A percentile compares a stretch with the other conserved stretches of the same genome.
These are phyloP conservation scores for Emydomyces testavorans DNA, from an alignment of 2,329 filamentous ascomycete species.

Conservation along the genomic window DNA sequence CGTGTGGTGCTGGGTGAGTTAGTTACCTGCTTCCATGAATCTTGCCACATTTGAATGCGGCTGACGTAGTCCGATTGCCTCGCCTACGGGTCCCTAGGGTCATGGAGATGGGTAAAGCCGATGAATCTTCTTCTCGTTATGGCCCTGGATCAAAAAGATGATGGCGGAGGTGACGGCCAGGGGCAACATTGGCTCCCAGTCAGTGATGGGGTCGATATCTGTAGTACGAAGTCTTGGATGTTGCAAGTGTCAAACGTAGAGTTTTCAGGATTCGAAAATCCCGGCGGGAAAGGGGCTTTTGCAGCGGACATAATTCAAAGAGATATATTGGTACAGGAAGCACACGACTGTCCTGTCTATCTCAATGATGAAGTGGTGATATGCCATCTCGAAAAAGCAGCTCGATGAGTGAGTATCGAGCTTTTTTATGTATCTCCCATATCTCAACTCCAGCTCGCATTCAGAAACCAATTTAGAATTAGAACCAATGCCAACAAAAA, in stretches of 20 bases:
- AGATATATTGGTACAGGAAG: background rate
- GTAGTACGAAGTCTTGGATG: conserved; percentile 12
- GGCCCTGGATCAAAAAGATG: conserved; percentile 10
- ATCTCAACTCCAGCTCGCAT: no score
- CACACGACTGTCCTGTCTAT: no score
- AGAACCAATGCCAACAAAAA: no score
- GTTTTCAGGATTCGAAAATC: background rate
- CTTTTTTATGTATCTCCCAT: no score
- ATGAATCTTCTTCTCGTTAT: conserved; percentile 10
- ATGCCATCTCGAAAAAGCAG: no score
- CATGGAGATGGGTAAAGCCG: conserved; percentile 36
- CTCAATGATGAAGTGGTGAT: no score
- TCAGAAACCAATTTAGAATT: no score
- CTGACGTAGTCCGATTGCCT: conserved; percentile 51
- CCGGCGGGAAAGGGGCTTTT: background rate
- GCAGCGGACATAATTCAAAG: background rate
- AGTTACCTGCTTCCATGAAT: conserved; percentile 30
- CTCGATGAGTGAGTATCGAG: no score
- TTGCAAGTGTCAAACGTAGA: conserved; percentile 17
- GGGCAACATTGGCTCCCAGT: conserved; percentile 11
- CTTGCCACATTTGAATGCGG: conserved; percentile 44
- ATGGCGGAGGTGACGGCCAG: conserved; percentile 11
- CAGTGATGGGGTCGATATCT: conserved; percentile 16
- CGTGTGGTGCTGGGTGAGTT: background rate
- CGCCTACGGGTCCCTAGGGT: conserved; percentile 42